Evolutionary conservation across 2,329 filamentous ascomycete genomes (phyloP).

Genomic region (Blastomyces silverae): DNA sequence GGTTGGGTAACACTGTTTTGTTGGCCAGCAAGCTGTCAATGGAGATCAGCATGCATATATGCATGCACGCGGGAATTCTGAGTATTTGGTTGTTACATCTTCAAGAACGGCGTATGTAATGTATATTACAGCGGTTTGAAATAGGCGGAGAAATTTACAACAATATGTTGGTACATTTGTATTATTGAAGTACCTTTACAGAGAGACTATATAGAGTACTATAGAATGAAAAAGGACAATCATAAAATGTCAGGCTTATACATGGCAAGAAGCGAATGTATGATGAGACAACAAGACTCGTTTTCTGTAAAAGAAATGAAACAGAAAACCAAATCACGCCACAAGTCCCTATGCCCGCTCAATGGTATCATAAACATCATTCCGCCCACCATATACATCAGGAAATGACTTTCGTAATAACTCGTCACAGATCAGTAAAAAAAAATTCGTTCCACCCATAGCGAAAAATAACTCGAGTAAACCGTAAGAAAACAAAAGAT

Average conservation of each 20-base stretch:
- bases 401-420: neutral
- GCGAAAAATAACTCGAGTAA: neutral
- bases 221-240: neutral
- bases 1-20: neutral
- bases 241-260: slow-evolving; percentile 10
- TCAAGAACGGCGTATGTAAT: neutral
- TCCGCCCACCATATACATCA: neutral
- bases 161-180: neutral
- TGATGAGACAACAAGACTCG: neutral
- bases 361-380: slow-evolving; percentile 9
- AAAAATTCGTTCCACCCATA: neutral
- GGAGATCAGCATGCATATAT: slow-evolving; percentile 8
- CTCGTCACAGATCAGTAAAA: neutral
- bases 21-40: slow-evolving; percentile 5
- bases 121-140: neutral
- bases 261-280: slow-evolving; percentile 14
- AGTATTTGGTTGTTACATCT: slow-evolving; percentile 3
- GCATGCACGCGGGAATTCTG: slow-evolving; percentile 1
- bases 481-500: neutral
- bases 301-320: neutral
- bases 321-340: slow-evolving; percentile 1
- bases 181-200: slow-evolving; percentile 5
- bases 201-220: neutral
- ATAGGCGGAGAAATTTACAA: neutral
- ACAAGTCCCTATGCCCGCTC: neutral